phyloP scores from a whole-genome alignment of 208 protist species.

The Crithidia sp. region DNA sequence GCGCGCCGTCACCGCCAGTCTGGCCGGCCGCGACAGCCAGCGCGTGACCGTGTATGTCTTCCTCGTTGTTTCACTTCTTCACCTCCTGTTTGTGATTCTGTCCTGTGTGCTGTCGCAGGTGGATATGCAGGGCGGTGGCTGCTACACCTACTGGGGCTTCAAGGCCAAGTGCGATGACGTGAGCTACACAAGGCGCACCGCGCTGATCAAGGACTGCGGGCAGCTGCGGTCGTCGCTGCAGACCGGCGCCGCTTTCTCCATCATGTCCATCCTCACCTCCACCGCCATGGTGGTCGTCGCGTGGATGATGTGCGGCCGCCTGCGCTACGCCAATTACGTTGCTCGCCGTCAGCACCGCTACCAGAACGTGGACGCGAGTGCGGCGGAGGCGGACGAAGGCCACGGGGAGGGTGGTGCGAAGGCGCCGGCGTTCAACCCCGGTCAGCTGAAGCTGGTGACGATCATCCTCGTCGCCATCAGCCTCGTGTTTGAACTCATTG shows the following conservation, averaged over 20 bases:
- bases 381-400: background rate
- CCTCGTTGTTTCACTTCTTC: slow-evolving; percentile 39
- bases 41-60: slow-evolving; percentile 52
- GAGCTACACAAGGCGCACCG: slow-evolving; percentile 65
- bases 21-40: slow-evolving; percentile 42
- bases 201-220: slow-evolving; percentile 40
- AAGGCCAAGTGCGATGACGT: slow-evolving; percentile 66
- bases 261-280: slow-evolving; percentile 66
- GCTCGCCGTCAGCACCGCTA: slow-evolving; percentile 15
- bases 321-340: slow-evolving; percentile 27
- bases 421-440: slow-evolving; percentile 25
- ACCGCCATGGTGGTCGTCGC: slow-evolving; percentile 20
- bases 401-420: slow-evolving; percentile 1
- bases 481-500: slow-evolving; percentile 64
- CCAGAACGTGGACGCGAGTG: slow-evolving; percentile 22
- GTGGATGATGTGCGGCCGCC: slow-evolving; percentile 52
- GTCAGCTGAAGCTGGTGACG: slow-evolving; percentile 52
- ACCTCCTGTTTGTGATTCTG: slow-evolving; percentile 72
- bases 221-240: slow-evolving; percentile 37
- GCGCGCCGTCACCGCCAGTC: slow-evolving; percentile 9
- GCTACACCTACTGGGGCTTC: slow-evolving; percentile 87
- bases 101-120: slow-evolving; percentile 72
- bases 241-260: slow-evolving; percentile 74
- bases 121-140: slow-evolving; percentile 61
- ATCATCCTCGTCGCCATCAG: slow-evolving; percentile 29